Evolutionary conservation across 352 stramenopile genomes (phyloP), one percentile per base, ranked within the genome.

Genomic region (Phytophthora fragariae): DNA sequence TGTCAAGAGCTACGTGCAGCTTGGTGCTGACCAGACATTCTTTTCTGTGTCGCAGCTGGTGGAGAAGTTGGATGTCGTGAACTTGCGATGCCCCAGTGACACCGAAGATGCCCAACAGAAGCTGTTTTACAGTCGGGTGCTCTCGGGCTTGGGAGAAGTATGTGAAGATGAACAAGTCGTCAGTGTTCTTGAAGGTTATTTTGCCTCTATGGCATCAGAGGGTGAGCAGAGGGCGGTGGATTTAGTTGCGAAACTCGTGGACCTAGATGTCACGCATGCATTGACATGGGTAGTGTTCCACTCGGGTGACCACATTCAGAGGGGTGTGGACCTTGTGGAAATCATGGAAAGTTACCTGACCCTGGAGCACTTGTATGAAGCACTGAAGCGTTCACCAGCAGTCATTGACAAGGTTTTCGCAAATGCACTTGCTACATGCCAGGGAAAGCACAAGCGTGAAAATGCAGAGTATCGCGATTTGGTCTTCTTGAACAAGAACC

Each of bases 241-340:
- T 33, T 50, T 92, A 33, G 50, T 94, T 35, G 24, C 62, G 0
- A 85, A 85, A 11, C 72, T 92, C 10, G 74, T 92, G 39, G 85
- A 93, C 60, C 72, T 96, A 2, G 89, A 96, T 60, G 83, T 94
- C 3, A 84, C 77, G 3, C 83, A 93, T 64, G 85, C 85, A 11
- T 76, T 96, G 54, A 92, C 89, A 27, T 93, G 83, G 85, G 84
- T 87, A 46, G 79, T 93, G 7, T 90, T 93, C 61, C 86, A 94
- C 54, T 79, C 80, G 3, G 60, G 73, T 44, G 50, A 75, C n/a
- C 47, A 73, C 9, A 57, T 72, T 14, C 56, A 65, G 27, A 69
- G 50, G 56, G 55, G 68, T 27, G 55, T 66, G 24, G 64, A 72
- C 0, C 15, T 84, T 54, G 62, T 85, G 11, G 81, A 88, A 21